These are phyloP conservation scores for Euphrasia confusa DNA, from an alignment of 257 asterid genomes.

Conservation along the genomic window DNA sequence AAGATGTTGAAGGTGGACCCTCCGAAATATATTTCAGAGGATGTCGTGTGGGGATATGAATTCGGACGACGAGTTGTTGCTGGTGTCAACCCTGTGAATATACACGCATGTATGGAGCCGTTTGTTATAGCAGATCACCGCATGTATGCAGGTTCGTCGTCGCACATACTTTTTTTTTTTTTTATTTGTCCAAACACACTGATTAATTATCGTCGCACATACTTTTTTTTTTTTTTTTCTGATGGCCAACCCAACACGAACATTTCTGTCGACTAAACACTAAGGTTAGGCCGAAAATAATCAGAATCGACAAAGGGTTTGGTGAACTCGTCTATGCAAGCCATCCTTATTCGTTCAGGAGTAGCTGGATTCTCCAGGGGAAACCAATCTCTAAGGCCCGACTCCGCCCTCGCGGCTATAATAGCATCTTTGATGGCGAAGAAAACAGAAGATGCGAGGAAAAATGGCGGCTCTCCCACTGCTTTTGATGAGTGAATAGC, in stretches of 20 bases:
- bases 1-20: slow-evolving; percentile 8
- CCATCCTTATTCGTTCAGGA: slow-evolving; percentile 97
- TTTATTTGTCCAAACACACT: no score
- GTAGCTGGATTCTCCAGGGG: slow-evolving; percentile 90
- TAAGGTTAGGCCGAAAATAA: slow-evolving; percentile 59
- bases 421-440: slow-evolving; percentile 89
- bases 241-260: neutral
- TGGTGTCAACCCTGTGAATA: neutral
- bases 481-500: slow-evolving; percentile 97
- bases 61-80: neutral
- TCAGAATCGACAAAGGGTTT: slow-evolving; percentile 35
- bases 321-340: slow-evolving; percentile 75
- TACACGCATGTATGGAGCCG: neutral
- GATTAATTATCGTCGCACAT: no score
- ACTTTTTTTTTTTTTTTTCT: no score
- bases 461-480: slow-evolving; percentile 97
- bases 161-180: no score
- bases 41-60: neutral
- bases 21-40: slow-evolving; percentile 22
- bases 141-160: no score
- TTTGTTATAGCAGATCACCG: no score
- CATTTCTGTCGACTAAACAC: slow-evolving; percentile 34
- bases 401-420: slow-evolving; percentile 71
- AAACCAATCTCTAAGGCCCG: slow-evolving; percentile 66
- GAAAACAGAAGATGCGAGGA: slow-evolving; percentile 73